Base-by-base conservation (phyloP, 768 basidiomycete species). In the Xerocomellus intermedius region DNA sequence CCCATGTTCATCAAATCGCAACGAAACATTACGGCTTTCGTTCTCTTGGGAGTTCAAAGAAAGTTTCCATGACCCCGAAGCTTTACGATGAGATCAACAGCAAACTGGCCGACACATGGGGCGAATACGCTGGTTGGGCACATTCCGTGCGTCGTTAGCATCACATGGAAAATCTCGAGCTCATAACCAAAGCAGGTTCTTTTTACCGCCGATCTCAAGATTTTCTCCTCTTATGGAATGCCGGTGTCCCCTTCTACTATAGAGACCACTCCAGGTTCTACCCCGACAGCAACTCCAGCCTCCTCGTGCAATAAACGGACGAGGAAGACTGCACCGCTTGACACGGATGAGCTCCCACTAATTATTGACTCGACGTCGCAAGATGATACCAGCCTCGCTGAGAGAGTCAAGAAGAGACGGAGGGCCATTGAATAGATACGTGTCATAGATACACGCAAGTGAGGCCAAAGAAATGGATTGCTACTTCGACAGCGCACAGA, bases 1-100 rank as follows among this genome's bases (percentile, higher is more conserved):
- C 95, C 0, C 97, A 99, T 67, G 90, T 99, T 28, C 78, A 89
- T 59, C 93, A 96, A 66, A 94, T 98, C 50, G 91, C 91, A 9
- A 73, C 79, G 22, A 92, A 89, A 65, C 76, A 90, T 63, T 91
- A 93, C 62, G 86, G 86, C 1, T 64, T 91, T 12, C 82, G 81
- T 60, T 75, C 78, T 7, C 63, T 74, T 0, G 64, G 68, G 30
- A 48, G 52, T 8, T 61, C 62, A 2, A 75, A 74, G 42, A 88
- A 88, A 64, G 66, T 76, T 3, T 74, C 71, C 33, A 89, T 95
- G 85, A 86, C 85, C 0, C 85, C 89, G 0, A 86, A 82, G 58
- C 66, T 94, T 17, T 94, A 95, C 64, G 83, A 86, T 9, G 82
- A 85, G 54, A 79, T 96, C 24, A 85, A 80, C 57, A 63, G 69